A percentile compares a stretch with the other conserved stretches of the same genome.
Conservation (phyloP, 345 rosid genomes). For the Psidium guajava region DNA sequence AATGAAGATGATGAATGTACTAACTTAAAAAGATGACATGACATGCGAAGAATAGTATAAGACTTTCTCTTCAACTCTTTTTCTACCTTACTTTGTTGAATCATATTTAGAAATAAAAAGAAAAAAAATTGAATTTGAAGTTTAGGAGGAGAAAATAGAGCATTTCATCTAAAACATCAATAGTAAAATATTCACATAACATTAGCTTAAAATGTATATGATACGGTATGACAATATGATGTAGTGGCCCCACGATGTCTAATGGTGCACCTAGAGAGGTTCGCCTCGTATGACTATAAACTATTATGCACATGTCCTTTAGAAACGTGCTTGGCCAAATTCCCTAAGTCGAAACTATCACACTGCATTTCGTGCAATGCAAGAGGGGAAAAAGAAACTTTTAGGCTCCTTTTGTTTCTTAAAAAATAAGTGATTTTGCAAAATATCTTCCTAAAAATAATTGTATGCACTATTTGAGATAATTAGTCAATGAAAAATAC, state of each 20-base stretch:
- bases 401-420: neutral
- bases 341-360: neutral
- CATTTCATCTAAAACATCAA: neutral
- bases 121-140: neutral
- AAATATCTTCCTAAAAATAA: no score
- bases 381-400: neutral
- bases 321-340: neutral
- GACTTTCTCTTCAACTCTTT: neutral
- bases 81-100: neutral
- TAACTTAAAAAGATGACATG: neutral
- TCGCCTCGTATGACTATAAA: neutral
- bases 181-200: neutral
- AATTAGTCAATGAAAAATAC: no score
- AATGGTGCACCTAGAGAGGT: neutral
- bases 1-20: neutral
- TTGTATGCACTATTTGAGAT: no score
- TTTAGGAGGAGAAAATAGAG: neutral
- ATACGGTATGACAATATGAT: neutral
- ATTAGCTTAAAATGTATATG: neutral
- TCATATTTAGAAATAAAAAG: neutral
- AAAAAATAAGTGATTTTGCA: no score
- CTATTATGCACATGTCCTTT: neutral
- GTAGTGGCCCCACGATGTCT: neutral
- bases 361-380: neutral
- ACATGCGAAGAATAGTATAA: neutral